phyloP scores from a whole-genome alignment of 257 asterid species.

The Thymus quinquecostatus region DNA sequence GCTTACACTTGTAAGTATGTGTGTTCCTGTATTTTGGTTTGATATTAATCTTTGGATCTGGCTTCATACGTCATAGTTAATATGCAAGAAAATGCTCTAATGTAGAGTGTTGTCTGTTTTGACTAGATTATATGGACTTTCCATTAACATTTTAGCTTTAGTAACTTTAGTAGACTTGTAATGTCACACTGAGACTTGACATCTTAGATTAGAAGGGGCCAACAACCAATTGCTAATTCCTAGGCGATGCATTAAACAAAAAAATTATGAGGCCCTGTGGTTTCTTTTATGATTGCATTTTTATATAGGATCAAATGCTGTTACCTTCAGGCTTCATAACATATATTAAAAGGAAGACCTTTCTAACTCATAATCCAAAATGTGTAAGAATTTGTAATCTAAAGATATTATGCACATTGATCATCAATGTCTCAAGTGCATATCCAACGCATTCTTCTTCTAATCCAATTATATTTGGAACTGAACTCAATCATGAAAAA shows the following conservation, averaged over 20 bases:
- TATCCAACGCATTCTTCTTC: neutral
- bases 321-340: neutral
- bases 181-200: neutral
- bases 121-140: neutral
- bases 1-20: neutral
- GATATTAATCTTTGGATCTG: constrained; percentile 1
- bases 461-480: neutral
- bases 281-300: neutral
- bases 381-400: no score
- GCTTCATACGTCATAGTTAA: neutral
- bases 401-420: no score
- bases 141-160: neutral
- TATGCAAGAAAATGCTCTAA: neutral
- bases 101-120: constrained; percentile 7
- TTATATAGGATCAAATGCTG: neutral
- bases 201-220: constrained; percentile 9
- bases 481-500: neutral
- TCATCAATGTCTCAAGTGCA: neutral
- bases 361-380: no score
- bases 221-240: neutral
- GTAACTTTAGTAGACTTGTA: neutral
- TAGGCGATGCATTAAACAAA: neutral
- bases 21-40: neutral
- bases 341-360: neutral
- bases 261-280: neutral